Base-by-base conservation (phyloP, 495 filamentous ascomycete genomes). In the Penicillium argentinense region DNA sequence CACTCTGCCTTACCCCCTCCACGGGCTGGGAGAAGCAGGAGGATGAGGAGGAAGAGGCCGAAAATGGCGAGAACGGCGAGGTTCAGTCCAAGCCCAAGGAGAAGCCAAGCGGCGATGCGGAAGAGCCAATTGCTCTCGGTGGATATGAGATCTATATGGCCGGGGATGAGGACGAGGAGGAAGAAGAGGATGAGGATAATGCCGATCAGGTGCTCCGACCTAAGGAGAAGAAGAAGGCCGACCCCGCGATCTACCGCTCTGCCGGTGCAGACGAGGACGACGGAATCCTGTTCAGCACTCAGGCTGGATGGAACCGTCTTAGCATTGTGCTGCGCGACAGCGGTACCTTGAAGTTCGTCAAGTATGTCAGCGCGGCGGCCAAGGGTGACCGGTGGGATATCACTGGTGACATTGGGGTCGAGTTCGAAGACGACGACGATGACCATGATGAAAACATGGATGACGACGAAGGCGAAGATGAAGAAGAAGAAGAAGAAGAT, bases 61-160 rank as follows among this genome's bases (percentile, higher is more conserved):
- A 73, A 1, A 70, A 71, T 5, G 60, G 63, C 3, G 60, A 64
- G 8, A 57, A 69, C 9, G 62, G 54, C n/a, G 62, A 61, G 14
- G 34, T 56, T 44, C 26, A 39, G 16, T 40, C 47, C 13, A 57
- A 62, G 56, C 29, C 61, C 22, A 47, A 61, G 49, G 49, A 55
- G 19, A 45, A 71, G 30, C 27, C 58, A 4, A 53, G 58, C 19
- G 40, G 51, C 4, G 56, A 74, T 40, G 53, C 61, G 22, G 61
- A 49, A 17, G 69, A 78, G 33, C 82, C 87, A 52, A 69, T 72
- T 21, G 66, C 72, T 13, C 81, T 90, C 12, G 91, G 91, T 46
- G 91, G 90, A 14, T 89, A 95, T 57, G 88, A 95, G 61, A 85
- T 91, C 30, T 95, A 96, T 73, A 92, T 95, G 89, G 87, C 87